phyloP scores from a whole-genome alignment of 441 rosid genomes.

The Raphanus hybrid region DNA sequence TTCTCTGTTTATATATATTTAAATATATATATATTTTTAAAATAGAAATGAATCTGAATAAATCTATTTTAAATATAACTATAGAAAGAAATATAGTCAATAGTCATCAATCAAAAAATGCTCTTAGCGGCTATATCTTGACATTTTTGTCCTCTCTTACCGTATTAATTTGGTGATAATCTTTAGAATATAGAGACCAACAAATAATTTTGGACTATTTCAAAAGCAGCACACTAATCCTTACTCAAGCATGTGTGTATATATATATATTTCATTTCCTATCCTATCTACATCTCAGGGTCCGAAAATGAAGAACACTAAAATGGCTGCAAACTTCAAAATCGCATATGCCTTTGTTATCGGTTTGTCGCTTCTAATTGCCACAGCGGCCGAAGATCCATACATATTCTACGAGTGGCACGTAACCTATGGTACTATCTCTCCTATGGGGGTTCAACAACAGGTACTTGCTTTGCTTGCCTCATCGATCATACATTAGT shows the following conservation, averaged over 20 bases:
- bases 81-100: neutral
- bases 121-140: neutral
- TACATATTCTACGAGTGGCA: conserved; percentile 12
- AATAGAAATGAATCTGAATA: neutral
- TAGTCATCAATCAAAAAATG: neutral
- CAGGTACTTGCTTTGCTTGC: conserved; percentile 9
- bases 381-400: neutral
- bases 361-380: neutral
- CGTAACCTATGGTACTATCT: conserved; percentile 7
- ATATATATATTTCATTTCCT: neutral
- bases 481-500: neutral
- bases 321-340: neutral
- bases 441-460: conserved; percentile 7
- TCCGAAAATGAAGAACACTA: neutral
- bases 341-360: neutral
- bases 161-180: neutral
- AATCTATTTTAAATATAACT: neutral
- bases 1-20: neutral
- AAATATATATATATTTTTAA: neutral
- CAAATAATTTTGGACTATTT: neutral
- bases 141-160: neutral
- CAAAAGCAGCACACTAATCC: neutral
- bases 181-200: neutral
- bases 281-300: neutral
- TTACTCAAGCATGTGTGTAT: neutral